Conservation (phyloP, 139 green algal species). For the Ettlia oleoabundans region DNA sequence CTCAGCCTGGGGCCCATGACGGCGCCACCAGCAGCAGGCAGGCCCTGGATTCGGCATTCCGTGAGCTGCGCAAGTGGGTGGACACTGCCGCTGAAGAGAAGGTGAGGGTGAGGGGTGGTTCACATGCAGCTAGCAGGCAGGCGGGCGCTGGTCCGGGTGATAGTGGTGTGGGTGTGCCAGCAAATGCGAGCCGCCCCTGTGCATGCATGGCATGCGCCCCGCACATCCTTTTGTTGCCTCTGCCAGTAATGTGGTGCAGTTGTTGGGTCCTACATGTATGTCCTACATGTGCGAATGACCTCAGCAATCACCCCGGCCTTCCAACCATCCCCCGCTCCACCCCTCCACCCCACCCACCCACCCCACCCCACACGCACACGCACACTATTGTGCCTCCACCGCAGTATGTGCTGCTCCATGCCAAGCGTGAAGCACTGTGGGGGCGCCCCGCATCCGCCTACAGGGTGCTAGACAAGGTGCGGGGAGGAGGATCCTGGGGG, state of each 20-base stretch:
- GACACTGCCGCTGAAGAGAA: slow-evolving; percentile 59
- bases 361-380: background rate
- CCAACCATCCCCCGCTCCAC: too few relatives aligned
- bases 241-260: too few relatives aligned
- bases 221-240: too few relatives aligned
- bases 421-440: slow-evolving; percentile 55
- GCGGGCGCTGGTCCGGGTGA: background rate
- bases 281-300: too few relatives aligned
- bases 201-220: too few relatives aligned
- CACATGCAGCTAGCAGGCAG: background rate
- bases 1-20: background rate
- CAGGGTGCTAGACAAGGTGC: slow-evolving; percentile 52
- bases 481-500: background rate
- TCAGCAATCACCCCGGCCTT: too few relatives aligned
- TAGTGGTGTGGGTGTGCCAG: background rate
- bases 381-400: background rate
- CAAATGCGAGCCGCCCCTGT: too few relatives aligned
- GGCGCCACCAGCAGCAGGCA: background rate
- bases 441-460: slow-evolving; percentile 48
- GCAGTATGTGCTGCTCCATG: slow-evolving; percentile 60
- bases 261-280: too few relatives aligned
- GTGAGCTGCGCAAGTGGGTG: slow-evolving; percentile 71
- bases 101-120: background rate
- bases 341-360: background rate
- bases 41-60: slow-evolving; percentile 41